Conservation (phyloP, 805 yeast genomes). For the Saccharomycopsis babjevae region DNA sequence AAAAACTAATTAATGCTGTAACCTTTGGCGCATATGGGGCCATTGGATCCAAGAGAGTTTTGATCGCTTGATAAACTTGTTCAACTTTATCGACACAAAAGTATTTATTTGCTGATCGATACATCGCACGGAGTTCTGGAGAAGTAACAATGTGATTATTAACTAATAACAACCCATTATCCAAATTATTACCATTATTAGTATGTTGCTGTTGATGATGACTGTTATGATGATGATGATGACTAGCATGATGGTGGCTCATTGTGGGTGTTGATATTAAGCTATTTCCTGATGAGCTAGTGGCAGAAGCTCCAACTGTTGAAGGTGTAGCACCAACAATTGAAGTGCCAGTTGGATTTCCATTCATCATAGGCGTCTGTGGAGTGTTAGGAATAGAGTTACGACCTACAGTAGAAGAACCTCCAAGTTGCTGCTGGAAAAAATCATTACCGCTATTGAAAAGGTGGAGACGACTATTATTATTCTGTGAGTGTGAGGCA, state of each 20-base stretch:
- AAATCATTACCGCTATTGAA: background rate
- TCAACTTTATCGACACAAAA: conserved; percentile 39
- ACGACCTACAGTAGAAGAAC: background rate
- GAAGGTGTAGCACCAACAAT: background rate
- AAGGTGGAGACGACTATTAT: background rate
- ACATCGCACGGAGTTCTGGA: conserved; percentile 41
- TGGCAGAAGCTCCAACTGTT: background rate
- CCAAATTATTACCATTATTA: conserved; percentile 25
- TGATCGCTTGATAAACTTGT: conserved; percentile 23
- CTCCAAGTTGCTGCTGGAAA: background rate
- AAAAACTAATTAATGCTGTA: conserved; percentile 5
- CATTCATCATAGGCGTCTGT: background rate
- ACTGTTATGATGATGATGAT: conserved; percentile 2
- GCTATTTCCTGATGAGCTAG: background rate
- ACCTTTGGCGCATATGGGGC: conserved; percentile 12
- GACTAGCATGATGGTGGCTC: background rate
- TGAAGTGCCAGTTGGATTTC: background rate
- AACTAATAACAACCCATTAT: conserved; percentile 51
- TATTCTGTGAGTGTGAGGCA: background rate
- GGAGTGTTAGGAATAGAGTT: background rate
- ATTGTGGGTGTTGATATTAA: background rate
- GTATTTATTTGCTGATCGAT: conserved; percentile 40
- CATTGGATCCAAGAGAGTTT: conserved; percentile 15
- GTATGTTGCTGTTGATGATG: background rate
- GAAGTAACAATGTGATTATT: conserved; percentile 52